Conservation (phyloP, 1,284 basidiomycete genomes). For the Cutaneotrichosporon dermatis region DNA sequence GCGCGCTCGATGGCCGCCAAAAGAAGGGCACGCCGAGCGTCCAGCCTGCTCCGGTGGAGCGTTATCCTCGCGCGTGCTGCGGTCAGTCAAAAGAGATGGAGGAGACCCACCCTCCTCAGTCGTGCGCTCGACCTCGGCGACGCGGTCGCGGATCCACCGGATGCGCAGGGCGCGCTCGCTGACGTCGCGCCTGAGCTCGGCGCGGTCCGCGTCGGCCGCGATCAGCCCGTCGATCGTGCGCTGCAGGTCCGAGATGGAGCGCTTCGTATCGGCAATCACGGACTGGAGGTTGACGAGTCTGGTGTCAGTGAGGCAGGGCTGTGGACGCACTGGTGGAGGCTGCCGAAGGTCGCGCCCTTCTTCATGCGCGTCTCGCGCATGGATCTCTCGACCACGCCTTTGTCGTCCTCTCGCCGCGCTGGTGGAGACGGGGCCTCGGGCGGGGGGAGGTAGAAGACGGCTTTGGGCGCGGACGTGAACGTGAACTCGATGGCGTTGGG, state of each 20-base stretch:
- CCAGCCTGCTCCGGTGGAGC: slow-evolving; percentile 21
- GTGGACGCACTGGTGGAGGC: slow-evolving; percentile 39
- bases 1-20: slow-evolving; percentile 28
- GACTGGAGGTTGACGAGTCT: slow-evolving; percentile 69
- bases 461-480: slow-evolving; percentile 24
- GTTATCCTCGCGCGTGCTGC: slow-evolving; percentile 29
- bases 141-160: slow-evolving; percentile 27
- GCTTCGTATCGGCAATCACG: slow-evolving; percentile 62
- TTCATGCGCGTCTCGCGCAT: slow-evolving; percentile 48
- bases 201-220: slow-evolving; percentile 50
- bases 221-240: slow-evolving; percentile 57
- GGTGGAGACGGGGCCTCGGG: neutral
- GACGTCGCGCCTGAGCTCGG: slow-evolving; percentile 55
- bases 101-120: slow-evolving; percentile 28
- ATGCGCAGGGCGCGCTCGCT: slow-evolving; percentile 31
- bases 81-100: slow-evolving; percentile 3
- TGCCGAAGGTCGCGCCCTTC: slow-evolving; percentile 40
- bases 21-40: slow-evolving; percentile 26
- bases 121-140: slow-evolving; percentile 25
- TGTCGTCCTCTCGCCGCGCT: slow-evolving; percentile 3
- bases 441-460: slow-evolving; percentile 26
- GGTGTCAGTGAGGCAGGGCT: slow-evolving; percentile 7
- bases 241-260: slow-evolving; percentile 57
- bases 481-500: slow-evolving; percentile 36
- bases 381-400: slow-evolving; percentile 37